A percentile compares a stretch with the other conserved stretches of the same genome.
phyloP scores from a whole-genome alignment of 805 yeast genomes.

The Candida loeiensis region DNA sequence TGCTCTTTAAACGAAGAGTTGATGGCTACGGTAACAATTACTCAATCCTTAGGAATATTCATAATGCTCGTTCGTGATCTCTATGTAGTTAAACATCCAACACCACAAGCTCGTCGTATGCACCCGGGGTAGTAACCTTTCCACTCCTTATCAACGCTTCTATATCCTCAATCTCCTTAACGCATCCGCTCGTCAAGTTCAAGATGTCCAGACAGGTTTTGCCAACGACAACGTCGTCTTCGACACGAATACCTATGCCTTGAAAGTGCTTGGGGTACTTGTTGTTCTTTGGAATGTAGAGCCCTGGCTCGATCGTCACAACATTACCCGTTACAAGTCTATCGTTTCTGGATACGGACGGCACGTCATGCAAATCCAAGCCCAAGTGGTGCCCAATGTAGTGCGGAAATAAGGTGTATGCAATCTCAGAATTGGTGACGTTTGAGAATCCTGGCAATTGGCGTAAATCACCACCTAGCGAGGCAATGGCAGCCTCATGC shows the following conservation, averaged over 20 bases:
- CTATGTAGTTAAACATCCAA: conserved; percentile 5
- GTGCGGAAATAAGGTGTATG: conserved; percentile 72
- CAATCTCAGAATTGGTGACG: conserved; percentile 50
- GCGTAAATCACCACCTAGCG: conserved; percentile 59
- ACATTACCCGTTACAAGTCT: conserved; percentile 69
- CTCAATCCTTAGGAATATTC: too few species aligned
- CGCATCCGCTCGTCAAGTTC: conserved; percentile 73
- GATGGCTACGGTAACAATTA: too few species aligned
- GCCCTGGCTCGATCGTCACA: conserved; percentile 93
- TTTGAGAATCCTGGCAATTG: conserved; percentile 64
- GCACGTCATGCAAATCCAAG: conserved; percentile 83
- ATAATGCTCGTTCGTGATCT: neutral
- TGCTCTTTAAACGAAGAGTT: too few species aligned
- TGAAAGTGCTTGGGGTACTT: conserved; percentile 76
- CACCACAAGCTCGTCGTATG: conserved; percentile 32
- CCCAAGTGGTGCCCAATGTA: conserved; percentile 96
- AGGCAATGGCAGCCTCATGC: conserved; percentile 63
- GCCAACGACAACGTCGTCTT: conserved; percentile 88
- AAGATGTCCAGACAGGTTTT: conserved; percentile 45
- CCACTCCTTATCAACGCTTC: conserved; percentile 66
- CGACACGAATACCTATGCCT: conserved; percentile 91
- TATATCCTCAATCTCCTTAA: conserved; percentile 80
- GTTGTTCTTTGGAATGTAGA: conserved; percentile 75
- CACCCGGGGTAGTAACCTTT: conserved; percentile 44
- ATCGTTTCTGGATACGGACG: conserved; percentile 54